Conservation (phyloP, 106 monocot species). For the Apostasia shenzhenica region DNA sequence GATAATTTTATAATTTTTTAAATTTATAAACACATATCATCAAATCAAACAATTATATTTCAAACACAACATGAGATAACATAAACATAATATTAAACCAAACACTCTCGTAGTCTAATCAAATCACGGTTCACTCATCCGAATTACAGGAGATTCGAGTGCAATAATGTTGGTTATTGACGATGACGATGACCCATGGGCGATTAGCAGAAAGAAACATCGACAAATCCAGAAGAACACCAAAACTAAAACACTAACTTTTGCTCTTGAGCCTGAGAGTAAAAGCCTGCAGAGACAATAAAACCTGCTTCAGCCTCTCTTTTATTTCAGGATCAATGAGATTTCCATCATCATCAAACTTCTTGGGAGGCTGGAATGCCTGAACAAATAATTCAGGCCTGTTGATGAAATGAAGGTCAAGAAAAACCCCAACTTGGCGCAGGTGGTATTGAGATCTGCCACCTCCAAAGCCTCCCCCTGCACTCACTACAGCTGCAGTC, state of each 20-base stretch:
- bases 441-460: conserved; percentile 60
- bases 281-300: conserved; percentile 50
- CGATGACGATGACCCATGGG: too few species aligned
- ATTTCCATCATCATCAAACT: conserved; percentile 53
- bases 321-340: conserved; percentile 43
- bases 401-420: conserved; percentile 82
- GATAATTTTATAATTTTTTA: too few species aligned
- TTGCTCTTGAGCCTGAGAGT: conserved; percentile 24
- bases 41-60: too few species aligned
- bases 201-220: too few species aligned
- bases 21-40: too few species aligned
- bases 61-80: too few species aligned
- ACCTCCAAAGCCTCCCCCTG: conserved; percentile 50
- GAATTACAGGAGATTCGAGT: too few species aligned
- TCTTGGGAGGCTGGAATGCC: conserved; percentile 30
- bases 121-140: too few species aligned
- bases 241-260: neutral
- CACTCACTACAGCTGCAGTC: conserved; percentile 51
- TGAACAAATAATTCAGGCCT: conserved; percentile 56
- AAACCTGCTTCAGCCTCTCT: conserved; percentile 39
- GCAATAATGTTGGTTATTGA: too few species aligned
- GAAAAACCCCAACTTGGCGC: conserved; percentile 57
- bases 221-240: too few species aligned
- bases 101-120: too few species aligned
- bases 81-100: too few species aligned